Percentiles rank a stretch among this genome's conserved stretches.
Conservation (phyloP, 768 basidiomycete genomes). For the Dendrothele bispora region DNA sequence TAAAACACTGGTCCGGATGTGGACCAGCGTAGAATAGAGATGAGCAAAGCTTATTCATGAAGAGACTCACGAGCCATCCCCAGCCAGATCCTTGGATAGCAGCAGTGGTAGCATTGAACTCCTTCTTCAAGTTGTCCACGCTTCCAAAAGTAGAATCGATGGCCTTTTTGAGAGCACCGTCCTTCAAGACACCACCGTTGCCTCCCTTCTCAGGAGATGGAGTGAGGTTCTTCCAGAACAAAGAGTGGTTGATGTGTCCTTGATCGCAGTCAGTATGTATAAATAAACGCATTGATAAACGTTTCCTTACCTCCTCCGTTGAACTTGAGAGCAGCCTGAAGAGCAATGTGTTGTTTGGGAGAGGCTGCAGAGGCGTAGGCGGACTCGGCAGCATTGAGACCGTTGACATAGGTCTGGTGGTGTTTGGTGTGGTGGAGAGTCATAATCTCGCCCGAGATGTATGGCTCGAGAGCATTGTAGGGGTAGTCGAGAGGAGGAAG, state of each 20-base stretch:
- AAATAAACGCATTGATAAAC: background rate
- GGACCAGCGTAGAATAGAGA: background rate
- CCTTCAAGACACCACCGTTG: constrained; percentile 55
- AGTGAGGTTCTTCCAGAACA: constrained; percentile 95
- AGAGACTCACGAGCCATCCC: constrained; percentile 91
- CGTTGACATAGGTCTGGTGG: constrained; percentile 93
- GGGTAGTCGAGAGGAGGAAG: constrained; percentile 76
- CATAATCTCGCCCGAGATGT: constrained; percentile 92
- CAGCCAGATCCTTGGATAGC: constrained; percentile 93
- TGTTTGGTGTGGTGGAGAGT: constrained; percentile 93
- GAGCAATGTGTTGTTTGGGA: constrained; percentile 80
- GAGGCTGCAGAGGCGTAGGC: constrained; percentile 65
- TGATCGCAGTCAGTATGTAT: constrained; percentile 24
- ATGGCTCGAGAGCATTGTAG: constrained; percentile 93
- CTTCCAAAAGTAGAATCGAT: constrained; percentile 66
- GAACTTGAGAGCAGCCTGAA: constrained; percentile 92
- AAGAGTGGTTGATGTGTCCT: constrained; percentile 93
- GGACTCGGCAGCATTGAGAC: constrained; percentile 86
- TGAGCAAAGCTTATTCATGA: background rate
- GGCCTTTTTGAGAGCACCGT: constrained; percentile 66
- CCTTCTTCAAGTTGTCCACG: constrained; percentile 69
- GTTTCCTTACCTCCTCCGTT: constrained; percentile 83
- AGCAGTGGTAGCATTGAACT: constrained; percentile 83
- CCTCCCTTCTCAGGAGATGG: constrained; percentile 59
- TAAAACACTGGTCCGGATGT: too few relatives aligned